Base-by-base conservation (phyloP, 305 asterid species). In the Fraxinus angustifolia region DNA sequence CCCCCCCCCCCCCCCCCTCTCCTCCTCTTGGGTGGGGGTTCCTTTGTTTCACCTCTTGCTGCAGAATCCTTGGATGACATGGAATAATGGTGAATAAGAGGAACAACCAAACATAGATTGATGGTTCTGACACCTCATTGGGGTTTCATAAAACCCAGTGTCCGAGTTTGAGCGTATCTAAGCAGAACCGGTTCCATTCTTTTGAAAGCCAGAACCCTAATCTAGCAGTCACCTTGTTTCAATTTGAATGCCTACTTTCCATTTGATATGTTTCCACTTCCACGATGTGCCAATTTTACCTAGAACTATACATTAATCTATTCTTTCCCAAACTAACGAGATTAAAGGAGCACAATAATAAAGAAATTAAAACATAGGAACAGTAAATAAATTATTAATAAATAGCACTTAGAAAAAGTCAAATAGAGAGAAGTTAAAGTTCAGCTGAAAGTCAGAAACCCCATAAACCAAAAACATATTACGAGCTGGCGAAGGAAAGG, bases 401-500 rank as follows among this genome's bases (percentile, higher is more conserved):
- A 48, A 48, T 48, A 48, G 60, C n/a, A 48, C 60, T 16, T 0
- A 19, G 28, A 16, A 45, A 28, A 28, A 30, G 74, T 67, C 71
- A 42, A 86, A 33, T 12, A 75, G 21, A 81, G 68, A 40, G 30
- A 33, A 33, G 82, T 2, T 40, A 76, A 45, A 68, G 38, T 11
- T 68, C 19, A 35, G 30, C 67, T 58, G 82, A 50, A 80, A 76
- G 78, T 19, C 30, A 76, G 70, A 17, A 81, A 67, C 68, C 50
- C 73, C 31, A 75, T 38, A 45, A 70, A 67, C 62, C 81, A 76
- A 35, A 74, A 78, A 81, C 50, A 30, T 10, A 67, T 36, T 56
- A 56, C 16, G 67, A 78, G 81, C 65, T 80, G 73, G 73, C 38
- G 42, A 71, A 72, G 78, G 83, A 82, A 31, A 50, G 78, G 23